phyloP scores from a whole-genome alignment of 805 yeast species.

The Myxozyma neglecta region DNA sequence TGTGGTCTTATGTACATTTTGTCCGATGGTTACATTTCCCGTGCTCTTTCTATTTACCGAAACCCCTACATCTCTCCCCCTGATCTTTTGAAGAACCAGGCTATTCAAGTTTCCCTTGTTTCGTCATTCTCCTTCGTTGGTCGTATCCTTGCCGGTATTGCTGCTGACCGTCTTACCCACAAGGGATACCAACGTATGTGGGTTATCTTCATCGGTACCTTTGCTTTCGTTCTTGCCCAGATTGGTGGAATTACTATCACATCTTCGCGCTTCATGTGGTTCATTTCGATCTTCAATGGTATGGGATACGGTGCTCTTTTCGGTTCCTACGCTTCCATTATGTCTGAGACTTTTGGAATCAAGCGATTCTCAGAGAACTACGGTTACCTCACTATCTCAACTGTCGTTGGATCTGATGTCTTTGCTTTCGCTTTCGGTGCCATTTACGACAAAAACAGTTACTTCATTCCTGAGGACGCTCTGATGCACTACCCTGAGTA shows the following conservation, averaged over 20 bases:
- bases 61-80: constrained; percentile 30
- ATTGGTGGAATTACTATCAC: constrained; percentile 46
- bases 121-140: constrained; percentile 70
- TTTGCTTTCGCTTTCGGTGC: constrained; percentile 65
- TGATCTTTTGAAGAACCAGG: constrained; percentile 57
- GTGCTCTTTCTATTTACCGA: constrained; percentile 44
- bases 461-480: constrained; percentile 21
- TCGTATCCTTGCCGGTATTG: constrained; percentile 59
- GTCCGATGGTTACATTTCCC: constrained; percentile 69
- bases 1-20: constrained; percentile 74
- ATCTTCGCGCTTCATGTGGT: constrained; percentile 46
- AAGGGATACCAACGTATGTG: constrained; percentile 51
- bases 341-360: constrained; percentile 74
- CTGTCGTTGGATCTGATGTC: constrained; percentile 56
- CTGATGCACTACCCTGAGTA: constrained; percentile 10
- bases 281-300: constrained; percentile 60
- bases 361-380: constrained; percentile 65
- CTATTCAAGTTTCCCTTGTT: constrained; percentile 68
- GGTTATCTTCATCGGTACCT: constrained; percentile 55
- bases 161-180: constrained; percentile 60
- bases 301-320: constrained; percentile 71
- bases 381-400: constrained; percentile 70
- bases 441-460: constrained; percentile 54
- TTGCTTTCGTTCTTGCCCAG: constrained; percentile 53
- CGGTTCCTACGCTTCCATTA: constrained; percentile 71